A percentile compares a stretch with the other conserved stretches of the same genome.
These are phyloP conservation scores for Wickerhamiella sergipiensis DNA, from an alignment of 805 yeast genomes.

Conservation along the genomic window DNA sequence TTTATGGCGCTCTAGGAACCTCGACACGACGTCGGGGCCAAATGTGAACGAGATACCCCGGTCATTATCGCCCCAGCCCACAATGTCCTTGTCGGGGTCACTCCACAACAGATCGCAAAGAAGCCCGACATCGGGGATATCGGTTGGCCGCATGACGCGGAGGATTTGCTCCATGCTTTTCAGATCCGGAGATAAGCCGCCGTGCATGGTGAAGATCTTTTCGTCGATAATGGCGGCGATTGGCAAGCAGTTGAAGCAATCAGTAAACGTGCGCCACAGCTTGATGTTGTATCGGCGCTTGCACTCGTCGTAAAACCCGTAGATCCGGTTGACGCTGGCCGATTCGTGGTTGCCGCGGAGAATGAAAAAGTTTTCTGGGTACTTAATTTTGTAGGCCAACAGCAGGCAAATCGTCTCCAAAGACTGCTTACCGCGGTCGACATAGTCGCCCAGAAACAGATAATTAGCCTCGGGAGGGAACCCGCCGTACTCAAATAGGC, in stretches of 20 bases:
- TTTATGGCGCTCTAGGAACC: constrained; percentile 93
- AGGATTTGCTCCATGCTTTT: constrained; percentile 98
- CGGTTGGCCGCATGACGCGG: constrained; percentile 98
- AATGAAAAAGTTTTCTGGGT: constrained; percentile 94
- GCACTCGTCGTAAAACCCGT: constrained; percentile 97
- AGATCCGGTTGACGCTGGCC: constrained; percentile 94
- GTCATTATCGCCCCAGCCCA: constrained; percentile 98
- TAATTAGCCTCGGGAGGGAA: constrained; percentile 98
- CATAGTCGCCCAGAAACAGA: constrained; percentile 91
- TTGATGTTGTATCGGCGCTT: constrained; percentile 92
- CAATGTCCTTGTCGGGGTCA: constrained; percentile 95
- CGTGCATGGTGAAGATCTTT: constrained; percentile 97
- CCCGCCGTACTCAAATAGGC: constrained; percentile 96
- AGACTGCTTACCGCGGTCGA: constrained; percentile 96
- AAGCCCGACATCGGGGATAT: constrained; percentile 94
- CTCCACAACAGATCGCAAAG: constrained; percentile 96
- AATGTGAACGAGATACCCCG: constrained; percentile 98
- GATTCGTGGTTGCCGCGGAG: constrained; percentile 97
- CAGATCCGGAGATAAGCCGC: constrained; percentile 94
- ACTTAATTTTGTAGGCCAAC: constrained; percentile 92
- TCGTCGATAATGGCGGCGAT: constrained; percentile 97
- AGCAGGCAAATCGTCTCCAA: constrained; percentile 88
- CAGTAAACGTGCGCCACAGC: constrained; percentile 97
- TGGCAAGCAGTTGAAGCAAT: constrained; percentile 95
- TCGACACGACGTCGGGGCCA: constrained; percentile 97